These are phyloP conservation scores for Corymbia maculata DNA, from an alignment of 345 rosid genomes.

Conservation along the genomic window DNA sequence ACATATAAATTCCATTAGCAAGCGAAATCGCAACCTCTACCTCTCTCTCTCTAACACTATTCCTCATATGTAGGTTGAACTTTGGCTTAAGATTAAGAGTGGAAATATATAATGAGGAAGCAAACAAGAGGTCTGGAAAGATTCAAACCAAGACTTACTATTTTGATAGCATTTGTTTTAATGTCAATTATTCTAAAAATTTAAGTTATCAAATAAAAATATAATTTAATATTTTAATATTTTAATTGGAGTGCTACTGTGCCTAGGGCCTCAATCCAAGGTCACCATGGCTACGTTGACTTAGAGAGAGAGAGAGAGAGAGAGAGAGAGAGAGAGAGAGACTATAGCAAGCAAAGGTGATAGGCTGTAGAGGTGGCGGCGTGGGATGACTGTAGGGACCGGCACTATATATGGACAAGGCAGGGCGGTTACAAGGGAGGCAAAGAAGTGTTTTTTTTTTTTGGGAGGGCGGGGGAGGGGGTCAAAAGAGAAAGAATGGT, in stretches of 20 bases:
- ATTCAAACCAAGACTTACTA: background rate
- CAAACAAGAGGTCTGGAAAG: background rate
- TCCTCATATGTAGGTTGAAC: background rate
- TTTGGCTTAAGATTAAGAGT: background rate
- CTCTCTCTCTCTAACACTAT: too few species aligned
- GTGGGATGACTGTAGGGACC: too few species aligned
- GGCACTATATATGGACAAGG: too few species aligned
- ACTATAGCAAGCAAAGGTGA: background rate
- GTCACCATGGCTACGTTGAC: background rate
- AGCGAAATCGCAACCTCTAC: too few species aligned
- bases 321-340: background rate
- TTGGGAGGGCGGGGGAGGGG: too few species aligned
- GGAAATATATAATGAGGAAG: background rate
- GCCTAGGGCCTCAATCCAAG: background rate
- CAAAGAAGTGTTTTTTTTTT: too few species aligned
- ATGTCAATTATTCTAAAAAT: background rate
- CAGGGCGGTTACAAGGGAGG: too few species aligned
- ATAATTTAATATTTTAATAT: background rate
- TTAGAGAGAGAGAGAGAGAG: background rate
- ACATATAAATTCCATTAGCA: background rate
- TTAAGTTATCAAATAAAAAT: background rate
- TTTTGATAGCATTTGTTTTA: rapidly evolving
- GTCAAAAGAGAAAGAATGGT: background rate
- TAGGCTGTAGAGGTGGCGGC: background rate
- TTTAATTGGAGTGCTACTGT: background rate